These are phyloP conservation scores for Priceomyces haplophilus DNA, from an alignment of 805 yeast species.

Conservation along the genomic window DNA sequence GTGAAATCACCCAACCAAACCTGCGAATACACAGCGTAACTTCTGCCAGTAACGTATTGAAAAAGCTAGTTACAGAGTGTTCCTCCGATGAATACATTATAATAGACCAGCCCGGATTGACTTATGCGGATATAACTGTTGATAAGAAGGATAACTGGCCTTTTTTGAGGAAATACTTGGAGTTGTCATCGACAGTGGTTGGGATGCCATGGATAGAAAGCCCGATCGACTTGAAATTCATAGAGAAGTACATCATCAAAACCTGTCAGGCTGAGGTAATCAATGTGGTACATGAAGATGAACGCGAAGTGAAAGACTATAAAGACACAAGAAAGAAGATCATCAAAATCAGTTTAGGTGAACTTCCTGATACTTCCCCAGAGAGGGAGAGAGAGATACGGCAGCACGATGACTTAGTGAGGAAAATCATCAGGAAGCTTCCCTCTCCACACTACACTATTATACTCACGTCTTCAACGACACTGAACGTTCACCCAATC, in stretches of 20 bases:
- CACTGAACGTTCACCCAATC: constrained; percentile 26
- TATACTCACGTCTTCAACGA: constrained; percentile 44
- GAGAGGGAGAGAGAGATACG: constrained; percentile 27
- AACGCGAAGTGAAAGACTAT: constrained; percentile 51
- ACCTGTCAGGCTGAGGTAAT: constrained; percentile 54
- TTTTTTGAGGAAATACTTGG: constrained; percentile 48
- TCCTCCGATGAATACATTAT: constrained; percentile 38
- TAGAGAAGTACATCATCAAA: constrained; percentile 41
- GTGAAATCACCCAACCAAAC: constrained; percentile 19
- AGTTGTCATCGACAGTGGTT: constrained; percentile 58
- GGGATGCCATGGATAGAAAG: constrained; percentile 53
- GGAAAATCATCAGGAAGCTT: constrained; percentile 57
- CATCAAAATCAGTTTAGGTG: constrained; percentile 55
- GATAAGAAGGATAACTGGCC: constrained; percentile 40
- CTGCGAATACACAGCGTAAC: constrained; percentile 19
- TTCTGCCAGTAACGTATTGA: constrained; percentile 32
- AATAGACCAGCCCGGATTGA: constrained; percentile 39
- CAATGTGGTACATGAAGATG: constrained; percentile 34
- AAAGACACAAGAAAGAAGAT: constrained; percentile 63
- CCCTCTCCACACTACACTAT: constrained; percentile 75
- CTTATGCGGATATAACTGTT: constrained; percentile 24
- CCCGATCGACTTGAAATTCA: constrained; percentile 38
- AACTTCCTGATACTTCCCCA: constrained; percentile 29
- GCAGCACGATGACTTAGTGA: constrained; percentile 45
- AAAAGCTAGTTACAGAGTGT: constrained; percentile 36